A percentile compares a stretch with the other conserved stretches of the same genome.
phyloP scores from a whole-genome alignment of 2,329 filamentous ascomycete species.

The Fusarium begoniae region DNA sequence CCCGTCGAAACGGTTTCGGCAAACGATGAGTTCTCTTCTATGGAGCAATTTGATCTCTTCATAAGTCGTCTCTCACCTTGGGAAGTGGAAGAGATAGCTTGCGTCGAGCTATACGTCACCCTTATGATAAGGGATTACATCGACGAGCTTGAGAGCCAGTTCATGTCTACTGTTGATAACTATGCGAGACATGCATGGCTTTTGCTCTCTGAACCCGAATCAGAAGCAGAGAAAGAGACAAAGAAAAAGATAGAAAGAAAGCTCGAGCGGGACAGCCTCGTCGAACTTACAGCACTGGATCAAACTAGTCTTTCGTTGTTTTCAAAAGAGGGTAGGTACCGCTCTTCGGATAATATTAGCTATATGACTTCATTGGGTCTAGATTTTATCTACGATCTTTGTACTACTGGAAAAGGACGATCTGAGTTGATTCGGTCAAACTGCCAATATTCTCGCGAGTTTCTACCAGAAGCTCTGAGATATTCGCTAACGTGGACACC shows the following conservation, averaged over 20 bases:
- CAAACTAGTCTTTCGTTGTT: not conserved
- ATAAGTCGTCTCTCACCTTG: not conserved
- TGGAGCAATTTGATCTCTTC: not conserved
- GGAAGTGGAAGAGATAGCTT: not conserved
- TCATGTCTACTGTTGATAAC: not conserved
- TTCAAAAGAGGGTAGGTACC: not conserved
- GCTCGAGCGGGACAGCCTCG: not conserved
- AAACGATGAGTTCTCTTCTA: not conserved
- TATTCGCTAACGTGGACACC: not conserved
- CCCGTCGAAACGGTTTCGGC: not conserved
- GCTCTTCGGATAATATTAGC: not conserved
- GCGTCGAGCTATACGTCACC: not conserved
- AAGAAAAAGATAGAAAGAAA: not conserved
- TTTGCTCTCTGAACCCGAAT: too few relatives aligned
- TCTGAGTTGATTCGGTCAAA: not conserved
- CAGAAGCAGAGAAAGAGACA: not conserved
- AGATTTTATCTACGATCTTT: not conserved
- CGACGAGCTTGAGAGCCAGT: not conserved
- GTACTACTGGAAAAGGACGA: not conserved
- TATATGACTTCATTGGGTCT: not conserved
- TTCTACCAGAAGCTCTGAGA: not conserved
- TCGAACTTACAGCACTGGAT: not conserved
- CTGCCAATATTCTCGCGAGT: not conserved
- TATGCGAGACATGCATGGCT: not conserved
- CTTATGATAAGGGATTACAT: not conserved